These are phyloP conservation scores for Pythium rhizo-oryzae DNA, from an alignment of 352 stramenopile genomes.

Conservation along the genomic window DNA sequence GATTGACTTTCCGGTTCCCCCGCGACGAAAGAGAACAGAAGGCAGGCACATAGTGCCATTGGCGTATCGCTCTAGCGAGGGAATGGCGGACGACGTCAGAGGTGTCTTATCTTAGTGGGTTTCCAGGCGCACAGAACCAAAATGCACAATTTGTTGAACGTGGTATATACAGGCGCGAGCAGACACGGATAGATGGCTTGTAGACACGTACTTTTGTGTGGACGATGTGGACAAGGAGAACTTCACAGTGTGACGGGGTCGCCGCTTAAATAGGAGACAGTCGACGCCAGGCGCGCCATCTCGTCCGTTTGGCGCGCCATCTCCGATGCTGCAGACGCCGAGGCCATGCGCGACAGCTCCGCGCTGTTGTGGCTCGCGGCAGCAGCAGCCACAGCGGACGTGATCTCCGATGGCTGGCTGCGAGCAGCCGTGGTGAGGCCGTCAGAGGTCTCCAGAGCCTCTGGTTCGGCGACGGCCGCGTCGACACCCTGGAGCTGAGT, in stretches of 20 bases:
- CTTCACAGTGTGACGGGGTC: slow-evolving; percentile 60
- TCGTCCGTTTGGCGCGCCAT: slow-evolving; percentile 63
- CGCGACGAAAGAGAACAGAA: slow-evolving; percentile 1
- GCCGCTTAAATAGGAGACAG: slow-evolving; percentile 71
- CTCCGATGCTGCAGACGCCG: slow-evolving; percentile 27
- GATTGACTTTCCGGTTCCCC: no score
- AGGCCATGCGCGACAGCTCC: slow-evolving; percentile 24
- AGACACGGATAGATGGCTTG: no score
- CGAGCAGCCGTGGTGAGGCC: background rate
- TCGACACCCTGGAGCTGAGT: slow-evolving; percentile 36
- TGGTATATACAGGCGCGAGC: no score
- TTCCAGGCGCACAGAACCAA: no score
- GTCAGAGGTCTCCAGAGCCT: no score
- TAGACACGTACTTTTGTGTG: background rate
- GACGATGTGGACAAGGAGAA: background rate
- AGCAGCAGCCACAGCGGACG: slow-evolving; percentile 10
- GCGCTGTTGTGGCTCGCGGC: slow-evolving; percentile 26
- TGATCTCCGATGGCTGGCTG: slow-evolving; percentile 14
- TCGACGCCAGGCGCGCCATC: slow-evolving; percentile 54
- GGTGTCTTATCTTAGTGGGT: no score
- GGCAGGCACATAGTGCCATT: no score
- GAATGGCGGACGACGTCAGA: no score
- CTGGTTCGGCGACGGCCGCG: background rate
- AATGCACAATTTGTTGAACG: background rate
- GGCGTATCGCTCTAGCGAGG: no score